phyloP scores from a whole-genome alignment of 2,329 filamentous ascomycete species.

The Lasiodiplodia theobromae region DNA sequence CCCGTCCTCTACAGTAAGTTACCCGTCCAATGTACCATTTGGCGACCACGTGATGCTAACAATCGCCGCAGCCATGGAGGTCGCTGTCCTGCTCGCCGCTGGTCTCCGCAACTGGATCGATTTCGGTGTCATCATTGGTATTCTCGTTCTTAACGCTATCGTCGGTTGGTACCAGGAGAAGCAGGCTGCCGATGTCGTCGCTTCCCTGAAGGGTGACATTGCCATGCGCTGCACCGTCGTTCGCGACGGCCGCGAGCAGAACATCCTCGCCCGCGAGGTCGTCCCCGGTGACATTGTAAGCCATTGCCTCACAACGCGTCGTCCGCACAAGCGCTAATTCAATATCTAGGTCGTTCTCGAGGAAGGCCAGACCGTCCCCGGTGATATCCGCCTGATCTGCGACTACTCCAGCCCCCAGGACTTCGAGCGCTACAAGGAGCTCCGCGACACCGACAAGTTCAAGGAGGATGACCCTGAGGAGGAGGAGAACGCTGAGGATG shows the following conservation, averaged over 20 bases:
- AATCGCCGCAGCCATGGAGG: constrained; percentile 69
- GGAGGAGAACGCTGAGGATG: constrained; percentile 62
- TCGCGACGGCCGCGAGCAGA: constrained; percentile 71
- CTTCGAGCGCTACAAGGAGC: constrained; percentile 71
- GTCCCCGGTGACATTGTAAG: constrained; percentile 74
- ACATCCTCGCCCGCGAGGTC: constrained; percentile 76
- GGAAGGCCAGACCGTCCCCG: constrained; percentile 74
- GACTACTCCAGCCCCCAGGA: constrained; percentile 73
- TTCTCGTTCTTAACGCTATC: constrained; percentile 75
- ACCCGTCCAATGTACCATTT: constrained; percentile 16
- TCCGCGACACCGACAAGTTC: constrained; percentile 61
- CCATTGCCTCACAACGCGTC: constrained; percentile 48
- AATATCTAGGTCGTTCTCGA: constrained; percentile 65
- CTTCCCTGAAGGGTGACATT: constrained; percentile 77
- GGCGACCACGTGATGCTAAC: constrained; percentile 31
- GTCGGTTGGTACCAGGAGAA: constrained; percentile 85
- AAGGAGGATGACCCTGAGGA: constrained; percentile 65
- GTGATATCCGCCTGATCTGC: constrained; percentile 75
- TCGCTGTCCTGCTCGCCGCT: constrained; percentile 75
- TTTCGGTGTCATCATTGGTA: constrained; percentile 79
- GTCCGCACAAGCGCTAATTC: constrained; percentile 32
- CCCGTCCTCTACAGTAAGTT: constrained; percentile 77
- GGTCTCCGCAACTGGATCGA: constrained; percentile 80
- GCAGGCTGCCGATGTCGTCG: constrained; percentile 79
- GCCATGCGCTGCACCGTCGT: constrained; percentile 75